These are phyloP conservation scores for Xylaria bambusicola DNA, from an alignment of 495 filamentous ascomycete species.

Conservation along the genomic window DNA sequence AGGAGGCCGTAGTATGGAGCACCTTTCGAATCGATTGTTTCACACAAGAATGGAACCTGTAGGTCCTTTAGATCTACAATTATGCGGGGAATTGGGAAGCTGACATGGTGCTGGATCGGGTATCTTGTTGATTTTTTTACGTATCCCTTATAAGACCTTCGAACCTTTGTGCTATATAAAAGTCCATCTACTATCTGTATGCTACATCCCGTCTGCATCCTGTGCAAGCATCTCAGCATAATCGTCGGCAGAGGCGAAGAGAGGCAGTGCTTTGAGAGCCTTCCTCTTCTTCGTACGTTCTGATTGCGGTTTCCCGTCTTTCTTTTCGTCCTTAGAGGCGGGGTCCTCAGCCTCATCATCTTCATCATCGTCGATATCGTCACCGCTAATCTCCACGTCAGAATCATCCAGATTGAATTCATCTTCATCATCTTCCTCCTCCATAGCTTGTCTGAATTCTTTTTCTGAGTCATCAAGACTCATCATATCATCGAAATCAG, in stretches of 20 bases:
- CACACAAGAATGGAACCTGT: neutral
- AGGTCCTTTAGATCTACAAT: too few relatives aligned
- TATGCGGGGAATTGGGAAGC: neutral
- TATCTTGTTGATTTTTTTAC: constrained; percentile 12
- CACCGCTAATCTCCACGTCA: constrained; percentile 44
- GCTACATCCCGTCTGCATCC: constrained; percentile 62
- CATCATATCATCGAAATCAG: constrained; percentile 45
- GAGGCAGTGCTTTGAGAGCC: constrained; percentile 86
- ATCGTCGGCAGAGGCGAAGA: constrained; percentile 89
- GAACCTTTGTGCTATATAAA: constrained; percentile 1
- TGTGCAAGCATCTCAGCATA: constrained; percentile 83
- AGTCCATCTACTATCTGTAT: neutral
- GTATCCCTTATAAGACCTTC: neutral
- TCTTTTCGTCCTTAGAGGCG: constrained; percentile 25
- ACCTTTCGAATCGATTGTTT: too few relatives aligned
- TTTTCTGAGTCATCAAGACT: constrained; percentile 47
- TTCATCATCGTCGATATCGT: constrained; percentile 50
- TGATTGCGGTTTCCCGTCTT: constrained; percentile 33
- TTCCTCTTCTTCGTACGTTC: constrained; percentile 66
- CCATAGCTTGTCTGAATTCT: constrained; percentile 55
- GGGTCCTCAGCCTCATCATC: constrained; percentile 29
- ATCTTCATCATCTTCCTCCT: constrained; percentile 51
- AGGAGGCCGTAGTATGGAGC: too few relatives aligned
- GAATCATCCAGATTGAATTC: constrained; percentile 41
- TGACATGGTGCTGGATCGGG: constrained; percentile 6